These are phyloP conservation scores for Sphagnum fallax DNA, from an alignment of 228 moss, liverwort and hornwort genomes.

Conservation along the genomic window DNA sequence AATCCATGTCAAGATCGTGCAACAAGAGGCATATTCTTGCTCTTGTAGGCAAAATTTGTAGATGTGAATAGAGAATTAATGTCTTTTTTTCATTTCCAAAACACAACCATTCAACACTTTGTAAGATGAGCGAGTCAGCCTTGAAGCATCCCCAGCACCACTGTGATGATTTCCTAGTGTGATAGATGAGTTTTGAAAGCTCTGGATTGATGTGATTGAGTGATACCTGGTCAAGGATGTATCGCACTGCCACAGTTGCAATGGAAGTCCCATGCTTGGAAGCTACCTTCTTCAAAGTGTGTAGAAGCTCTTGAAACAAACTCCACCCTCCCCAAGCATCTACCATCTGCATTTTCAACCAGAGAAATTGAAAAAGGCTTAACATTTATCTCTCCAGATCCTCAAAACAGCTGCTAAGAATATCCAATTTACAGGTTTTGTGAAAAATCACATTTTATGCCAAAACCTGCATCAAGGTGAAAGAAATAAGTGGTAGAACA, in stretches of 20 bases:
- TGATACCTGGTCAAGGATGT: slow-evolving; percentile 63
- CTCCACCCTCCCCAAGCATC: slow-evolving; percentile 98
- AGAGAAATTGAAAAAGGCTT: neutral
- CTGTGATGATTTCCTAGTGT: neutral
- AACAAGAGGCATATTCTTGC: neutral
- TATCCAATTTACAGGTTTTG: too few relatives aligned
- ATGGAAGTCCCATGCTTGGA: slow-evolving; percentile 80
- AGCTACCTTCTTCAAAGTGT: slow-evolving; percentile 61
- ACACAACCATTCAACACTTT: neutral
- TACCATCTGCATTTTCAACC: slow-evolving; percentile 38
- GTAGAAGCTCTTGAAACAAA: slow-evolving; percentile 81
- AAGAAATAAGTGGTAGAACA: too few relatives aligned
- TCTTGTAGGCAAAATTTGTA: neutral
- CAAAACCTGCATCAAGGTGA: too few relatives aligned
- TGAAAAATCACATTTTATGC: too few relatives aligned
- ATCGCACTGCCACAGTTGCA: slow-evolving; percentile 72
- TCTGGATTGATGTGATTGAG: slow-evolving; percentile 3
- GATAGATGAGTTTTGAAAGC: neutral
- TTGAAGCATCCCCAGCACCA: neutral
- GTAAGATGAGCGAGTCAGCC: neutral
- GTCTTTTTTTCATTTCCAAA: neutral
- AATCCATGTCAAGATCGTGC: neutral
- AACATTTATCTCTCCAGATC: too few relatives aligned
- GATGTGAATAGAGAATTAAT: neutral
- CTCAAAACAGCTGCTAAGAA: too few relatives aligned